A percentile compares a stretch with the other conserved stretches of the same genome.
Conservation (phyloP, 352 stramenopile species). For the Aphanomyces cochlioides region DNA sequence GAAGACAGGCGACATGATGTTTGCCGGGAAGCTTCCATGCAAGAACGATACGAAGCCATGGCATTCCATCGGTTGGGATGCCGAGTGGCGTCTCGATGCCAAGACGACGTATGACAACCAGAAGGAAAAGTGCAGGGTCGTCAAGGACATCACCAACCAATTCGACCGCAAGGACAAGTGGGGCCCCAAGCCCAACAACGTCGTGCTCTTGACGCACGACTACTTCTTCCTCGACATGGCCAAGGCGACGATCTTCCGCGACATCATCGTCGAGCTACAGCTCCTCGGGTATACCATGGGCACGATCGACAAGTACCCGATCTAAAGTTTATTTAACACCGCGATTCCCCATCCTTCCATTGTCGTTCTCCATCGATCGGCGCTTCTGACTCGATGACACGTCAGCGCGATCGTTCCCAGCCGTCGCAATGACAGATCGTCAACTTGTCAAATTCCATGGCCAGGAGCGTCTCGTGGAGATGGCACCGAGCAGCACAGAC, state of each 20-base stretch:
- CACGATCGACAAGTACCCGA: constrained; percentile 12
- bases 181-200: background rate
- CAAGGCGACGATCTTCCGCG: constrained; percentile 17
- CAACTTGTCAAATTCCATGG: too few relatives aligned
- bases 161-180: constrained; percentile 4
- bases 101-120: background rate
- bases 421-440: too few relatives aligned
- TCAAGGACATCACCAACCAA: constrained; percentile 8
- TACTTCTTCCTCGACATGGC: background rate
- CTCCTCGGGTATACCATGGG: constrained; percentile 11
- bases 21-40: constrained; percentile 1
- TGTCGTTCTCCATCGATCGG: too few relatives aligned
- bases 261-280: constrained; percentile 21
- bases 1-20: background rate
- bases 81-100: constrained; percentile 1
- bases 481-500: too few relatives aligned
- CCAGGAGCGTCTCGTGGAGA: too few relatives aligned
- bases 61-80: constrained; percentile 14
- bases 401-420: too few relatives aligned
- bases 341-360: too few relatives aligned
- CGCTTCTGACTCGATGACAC: too few relatives aligned
- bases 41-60: constrained; percentile 15
- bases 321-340: background rate
- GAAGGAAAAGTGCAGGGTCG: constrained; percentile 4
- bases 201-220: constrained; percentile 19